These are phyloP conservation scores for Boletus tomentosulus DNA, from an alignment of 768 basidiomycete genomes.

Conservation along the genomic window DNA sequence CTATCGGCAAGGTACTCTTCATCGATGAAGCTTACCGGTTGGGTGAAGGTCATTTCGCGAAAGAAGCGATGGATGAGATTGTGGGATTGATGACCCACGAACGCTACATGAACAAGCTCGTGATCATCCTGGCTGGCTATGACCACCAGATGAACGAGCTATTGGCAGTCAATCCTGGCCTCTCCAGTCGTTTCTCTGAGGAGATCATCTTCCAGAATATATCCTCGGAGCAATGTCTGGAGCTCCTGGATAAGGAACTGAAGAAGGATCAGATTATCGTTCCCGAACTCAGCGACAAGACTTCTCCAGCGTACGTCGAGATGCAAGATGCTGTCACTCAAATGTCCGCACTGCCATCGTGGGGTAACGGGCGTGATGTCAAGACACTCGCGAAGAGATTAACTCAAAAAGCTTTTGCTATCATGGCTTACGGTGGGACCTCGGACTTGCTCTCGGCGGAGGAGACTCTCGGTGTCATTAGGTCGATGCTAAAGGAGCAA, in stretches of 20 bases:
- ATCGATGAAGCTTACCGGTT: conserved; percentile 72
- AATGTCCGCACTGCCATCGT: conserved; percentile 47
- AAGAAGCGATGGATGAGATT: conserved; percentile 74
- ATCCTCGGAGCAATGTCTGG: conserved; percentile 46
- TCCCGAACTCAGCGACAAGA: conserved; percentile 28
- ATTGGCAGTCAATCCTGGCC: conserved; percentile 55
- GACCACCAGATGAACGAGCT: conserved; percentile 64
- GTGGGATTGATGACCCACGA: conserved; percentile 61
- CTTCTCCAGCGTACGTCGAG: conserved; percentile 4
- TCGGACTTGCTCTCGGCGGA: conserved; percentile 21
- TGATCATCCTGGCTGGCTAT: conserved; percentile 71
- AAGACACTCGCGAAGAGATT: conserved; percentile 50
- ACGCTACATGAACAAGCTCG: conserved; percentile 52
- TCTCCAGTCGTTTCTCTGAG: conserved; percentile 69
- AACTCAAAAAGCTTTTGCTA: conserved; percentile 37
- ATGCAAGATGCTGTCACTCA: conserved; percentile 39
- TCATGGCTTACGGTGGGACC: conserved; percentile 14
- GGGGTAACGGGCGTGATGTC: conserved; percentile 71
- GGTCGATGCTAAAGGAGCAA: conserved; percentile 20
- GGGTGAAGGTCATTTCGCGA: conserved; percentile 57
- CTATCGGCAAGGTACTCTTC: conserved; percentile 65
- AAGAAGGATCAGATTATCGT: conserved; percentile 39
- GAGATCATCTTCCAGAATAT: conserved; percentile 56
- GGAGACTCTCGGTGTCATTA: conserved; percentile 30
- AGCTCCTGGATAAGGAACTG: conserved; percentile 48